These are phyloP conservation scores for Exophiala calicioides DNA, from an alignment of 2,329 filamentous ascomycete genomes.

Conservation along the genomic window DNA sequence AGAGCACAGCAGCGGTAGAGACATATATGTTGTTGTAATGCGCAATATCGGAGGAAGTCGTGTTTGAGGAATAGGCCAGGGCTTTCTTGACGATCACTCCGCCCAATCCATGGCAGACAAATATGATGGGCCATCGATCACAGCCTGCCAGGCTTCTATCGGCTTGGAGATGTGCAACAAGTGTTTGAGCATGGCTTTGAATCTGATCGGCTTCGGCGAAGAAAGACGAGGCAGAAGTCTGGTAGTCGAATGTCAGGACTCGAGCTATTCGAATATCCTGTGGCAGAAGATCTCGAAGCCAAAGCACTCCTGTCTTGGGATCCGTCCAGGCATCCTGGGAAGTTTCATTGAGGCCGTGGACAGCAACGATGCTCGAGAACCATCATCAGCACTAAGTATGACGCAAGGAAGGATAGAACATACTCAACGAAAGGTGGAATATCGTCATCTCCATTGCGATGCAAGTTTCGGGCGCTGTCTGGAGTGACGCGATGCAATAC, in stretches of 20 bases:
- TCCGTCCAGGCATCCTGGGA: conserved; percentile 30
- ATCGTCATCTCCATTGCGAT: no score
- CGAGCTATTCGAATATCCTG: conserved; percentile 14
- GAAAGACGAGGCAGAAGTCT: conserved; percentile 6
- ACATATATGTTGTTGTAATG: conserved; percentile 36
- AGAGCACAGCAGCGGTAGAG: conserved; percentile 40
- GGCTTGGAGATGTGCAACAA: conserved; percentile 38
- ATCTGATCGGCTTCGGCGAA: conserved; percentile 22
- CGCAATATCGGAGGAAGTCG: conserved; percentile 29
- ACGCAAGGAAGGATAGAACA: not conserved
- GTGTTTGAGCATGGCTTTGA: conserved; percentile 33
- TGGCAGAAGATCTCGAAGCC: conserved; percentile 31
- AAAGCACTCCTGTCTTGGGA: conserved; percentile 20
- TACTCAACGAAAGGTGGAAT: no score
- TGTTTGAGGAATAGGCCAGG: conserved; percentile 32
- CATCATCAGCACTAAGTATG: not conserved
- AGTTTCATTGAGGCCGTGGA: conserved; percentile 31
- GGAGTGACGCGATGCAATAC: no score
- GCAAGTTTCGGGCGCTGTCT: no score
- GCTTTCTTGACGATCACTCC: conserved; percentile 42
- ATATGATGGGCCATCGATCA: conserved; percentile 39
- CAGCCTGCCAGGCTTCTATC: conserved; percentile 34
- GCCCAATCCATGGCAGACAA: conserved; percentile 43
- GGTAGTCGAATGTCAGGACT: conserved; percentile 27
- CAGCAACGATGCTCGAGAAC: conserved; percentile 28